Evolutionary conservation across 345 rosid genomes (phyloP), one percentile per base, ranked within the genome.

Genomic region (Gossypium rotundifolium): DNA sequence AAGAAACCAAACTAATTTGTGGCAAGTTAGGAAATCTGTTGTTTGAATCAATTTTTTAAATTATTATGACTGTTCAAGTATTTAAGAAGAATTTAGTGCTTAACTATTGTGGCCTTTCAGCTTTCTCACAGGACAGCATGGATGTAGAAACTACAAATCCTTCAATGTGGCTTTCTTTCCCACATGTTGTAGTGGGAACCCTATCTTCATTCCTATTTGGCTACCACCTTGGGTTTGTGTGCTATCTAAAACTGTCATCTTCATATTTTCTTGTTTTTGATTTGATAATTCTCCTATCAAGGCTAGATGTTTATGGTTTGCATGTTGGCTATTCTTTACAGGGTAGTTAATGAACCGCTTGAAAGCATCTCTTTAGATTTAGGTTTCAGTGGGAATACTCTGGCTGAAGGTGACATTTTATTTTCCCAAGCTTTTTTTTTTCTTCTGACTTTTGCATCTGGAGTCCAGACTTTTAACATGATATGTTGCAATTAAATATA

Each of bases 301-400:
- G 14, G 20, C 27, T 71, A 52, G 44, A 55, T 48, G 0, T 55
- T 73, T 33, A 59, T 73, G 57, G 14, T 74, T 73, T 63, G 25
- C 12, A 7, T 72, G 49, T 60, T 65, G 68, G 45, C 23, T 49
- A 2, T 46, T 48, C 44, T 70, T 9, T 44, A 60, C 86, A 95
- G 99, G 55, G 98, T 95, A 63, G 99, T 93, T 18, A 95, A 95
- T 75, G 99, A 93, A 80, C 98, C 99, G 1, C 98, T 95, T 79
- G 94, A 93, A 81, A 93, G 87, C 79, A 93, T 95, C 74, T 87
- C 99, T 38, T 65, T 75, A 61, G 99, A 95, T 75, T 93, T 95
- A 81, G 92, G 93, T 51, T 95, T 95, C 81, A 86, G 73, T 74
- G 99, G 99, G 75, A 79, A 93, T 77, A 89, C 99, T 53, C 78